Base-by-base conservation (phyloP, 2,329 filamentous ascomycete genomes). In the Achaetomium macrosporum region DNA sequence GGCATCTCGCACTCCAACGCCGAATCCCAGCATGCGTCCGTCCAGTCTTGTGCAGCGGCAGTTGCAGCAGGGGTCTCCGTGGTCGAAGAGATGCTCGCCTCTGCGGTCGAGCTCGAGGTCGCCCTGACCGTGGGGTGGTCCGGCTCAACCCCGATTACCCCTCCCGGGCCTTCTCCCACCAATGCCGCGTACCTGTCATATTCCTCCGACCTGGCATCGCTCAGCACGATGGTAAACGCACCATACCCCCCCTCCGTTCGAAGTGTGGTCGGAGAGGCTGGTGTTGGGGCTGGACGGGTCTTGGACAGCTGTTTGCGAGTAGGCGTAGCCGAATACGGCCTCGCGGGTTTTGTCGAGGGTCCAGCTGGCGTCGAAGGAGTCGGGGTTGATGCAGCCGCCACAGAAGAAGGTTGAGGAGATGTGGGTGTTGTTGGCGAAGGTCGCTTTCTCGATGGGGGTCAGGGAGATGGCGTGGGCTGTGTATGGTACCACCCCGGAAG, bases 331-430 rank as follows among this genome's bases (percentile, higher is more conserved):
- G 16, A 75, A 62, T 19, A 69, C 59, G 36, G 63, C 59, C 4
- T 42, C 29, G 17, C 11, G 13, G 37, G 29, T 25, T 50, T 59
- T 40, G 25, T 56, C 57, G 19, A 54, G 59, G 16, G 65, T 56
- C 33, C 62, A 52, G 10, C 63, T 59, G 35, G 66, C 63, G 41
- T 63, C 60, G 30, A 60, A 59, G 1, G 63, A 58, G 50, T 67
- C 66, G 5, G 57, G 57, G 10, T 61, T 64, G 47, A 71, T 62
- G 57, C 71, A 74, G 42, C 65, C 65, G 46, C 64, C 62, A 64
- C 75, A 78, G 40, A 77, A 65, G 64, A 77, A 78, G 10, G 75
- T 78, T 58, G 72, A 75, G 7, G 69, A 70, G 63, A 71, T 71
- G 61, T 76, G 71, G 2, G 74, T 77, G 47, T 61, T 64, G 64